Conservation (phyloP, 306 rosid species). For the Fragaria vesca region DNA sequence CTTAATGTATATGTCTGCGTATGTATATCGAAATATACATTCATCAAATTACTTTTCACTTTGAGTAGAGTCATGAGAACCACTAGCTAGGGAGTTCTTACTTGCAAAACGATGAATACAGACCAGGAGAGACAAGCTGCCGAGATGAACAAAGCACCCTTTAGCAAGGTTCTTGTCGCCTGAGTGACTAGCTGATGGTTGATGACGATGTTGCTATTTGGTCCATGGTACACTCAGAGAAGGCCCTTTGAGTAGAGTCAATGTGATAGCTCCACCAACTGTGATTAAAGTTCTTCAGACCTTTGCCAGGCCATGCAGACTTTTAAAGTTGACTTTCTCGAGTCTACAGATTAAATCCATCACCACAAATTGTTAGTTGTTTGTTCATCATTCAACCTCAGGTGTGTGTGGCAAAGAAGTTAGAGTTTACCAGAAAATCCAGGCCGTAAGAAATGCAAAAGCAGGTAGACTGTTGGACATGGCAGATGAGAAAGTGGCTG, state of each 20-base stretch:
- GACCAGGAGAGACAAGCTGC: conserved; percentile 43
- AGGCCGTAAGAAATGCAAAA: conserved; percentile 37
- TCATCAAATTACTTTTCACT: not conserved
- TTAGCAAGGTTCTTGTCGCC: conserved; percentile 8
- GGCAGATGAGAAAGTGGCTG: conserved; percentile 42
- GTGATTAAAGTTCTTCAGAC: conserved; percentile 24
- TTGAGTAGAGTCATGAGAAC: no score
- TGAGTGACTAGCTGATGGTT: not conserved
- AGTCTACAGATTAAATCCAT: not conserved
- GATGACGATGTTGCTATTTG: not conserved
- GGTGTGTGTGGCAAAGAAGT: not conserved
- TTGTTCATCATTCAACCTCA: not conserved
- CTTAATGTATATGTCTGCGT: conserved; percentile 36
- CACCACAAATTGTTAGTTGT: not conserved
- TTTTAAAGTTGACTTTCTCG: conserved; percentile 16
- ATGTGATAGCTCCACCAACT: conserved; percentile 35
- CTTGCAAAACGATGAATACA: conserved; percentile 42
- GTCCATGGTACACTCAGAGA: conserved; percentile 25
- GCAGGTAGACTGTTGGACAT: conserved; percentile 40
- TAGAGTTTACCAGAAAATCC: conserved; percentile 29
- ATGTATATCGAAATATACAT: not conserved
- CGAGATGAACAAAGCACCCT: conserved; percentile 35
- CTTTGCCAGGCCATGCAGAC: conserved; percentile 23
- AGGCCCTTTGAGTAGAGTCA: conserved; percentile 33
- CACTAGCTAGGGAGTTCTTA: not conserved